phyloP scores from a whole-genome alignment of 495 filamentous ascomycete genomes.

The Parathielavia appendiculata region DNA sequence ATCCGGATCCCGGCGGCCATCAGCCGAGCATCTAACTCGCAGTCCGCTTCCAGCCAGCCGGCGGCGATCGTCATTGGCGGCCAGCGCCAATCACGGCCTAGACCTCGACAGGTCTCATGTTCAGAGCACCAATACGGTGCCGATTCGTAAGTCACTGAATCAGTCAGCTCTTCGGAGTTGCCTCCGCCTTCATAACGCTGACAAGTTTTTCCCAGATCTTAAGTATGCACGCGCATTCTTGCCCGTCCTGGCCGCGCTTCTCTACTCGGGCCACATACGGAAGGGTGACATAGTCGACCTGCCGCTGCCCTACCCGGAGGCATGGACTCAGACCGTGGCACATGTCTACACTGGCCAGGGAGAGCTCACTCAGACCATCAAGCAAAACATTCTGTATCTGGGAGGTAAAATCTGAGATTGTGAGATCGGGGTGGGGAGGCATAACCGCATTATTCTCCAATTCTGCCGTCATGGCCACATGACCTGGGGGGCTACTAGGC shows the following conservation, averaged over 20 bases:
- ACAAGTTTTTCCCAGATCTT: slow-evolving; percentile 34
- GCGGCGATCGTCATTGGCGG: slow-evolving; percentile 14
- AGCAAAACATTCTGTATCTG: slow-evolving; percentile 50
- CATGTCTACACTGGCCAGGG: slow-evolving; percentile 50
- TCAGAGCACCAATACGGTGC: slow-evolving; percentile 36
- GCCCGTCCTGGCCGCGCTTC: slow-evolving; percentile 48
- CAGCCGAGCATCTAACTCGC: slow-evolving; percentile 6
- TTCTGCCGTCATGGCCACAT: slow-evolving; percentile 17
- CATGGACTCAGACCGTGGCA: slow-evolving; percentile 46
- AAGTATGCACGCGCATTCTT: slow-evolving; percentile 46
- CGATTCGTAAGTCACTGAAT: slow-evolving; percentile 42
- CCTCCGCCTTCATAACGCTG: slow-evolving; percentile 4
- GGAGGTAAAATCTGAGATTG: slow-evolving; percentile 45
- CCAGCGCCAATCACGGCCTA: neutral
- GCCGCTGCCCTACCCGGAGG: slow-evolving; percentile 50
- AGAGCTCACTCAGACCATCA: slow-evolving; percentile 41
- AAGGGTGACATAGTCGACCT: slow-evolving; percentile 51
- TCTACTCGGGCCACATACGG: slow-evolving; percentile 46
- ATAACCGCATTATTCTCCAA: slow-evolving; percentile 4
- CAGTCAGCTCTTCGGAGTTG: neutral
- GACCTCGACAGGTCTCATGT: slow-evolving; percentile 22
- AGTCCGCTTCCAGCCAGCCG: slow-evolving; percentile 5
- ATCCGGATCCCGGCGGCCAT: slow-evolving; percentile 8
- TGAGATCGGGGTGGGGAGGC: slow-evolving; percentile 21
- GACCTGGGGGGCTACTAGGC: slow-evolving; percentile 13